Evolutionary conservation across 2,329 filamentous ascomycete species (phyloP).

Genomic region (Setomelanomma holmii): DNA sequence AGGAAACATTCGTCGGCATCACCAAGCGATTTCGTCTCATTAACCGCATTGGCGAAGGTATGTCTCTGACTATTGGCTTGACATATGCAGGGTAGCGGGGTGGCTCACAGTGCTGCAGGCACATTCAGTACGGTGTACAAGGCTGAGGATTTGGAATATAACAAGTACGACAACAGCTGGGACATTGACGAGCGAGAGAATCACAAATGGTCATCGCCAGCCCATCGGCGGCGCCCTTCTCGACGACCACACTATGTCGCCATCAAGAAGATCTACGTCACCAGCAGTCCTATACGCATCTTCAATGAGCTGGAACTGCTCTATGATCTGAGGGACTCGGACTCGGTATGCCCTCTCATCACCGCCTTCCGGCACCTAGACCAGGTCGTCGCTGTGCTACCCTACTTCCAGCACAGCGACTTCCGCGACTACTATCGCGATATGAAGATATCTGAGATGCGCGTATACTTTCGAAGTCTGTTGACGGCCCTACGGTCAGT

Average conservation of each 20-base stretch:
- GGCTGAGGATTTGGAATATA: conserved; percentile 88
- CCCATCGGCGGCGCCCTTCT: conserved; percentile 60
- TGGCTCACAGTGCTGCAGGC: conserved; percentile 61
- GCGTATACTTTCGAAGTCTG: conserved; percentile 86
- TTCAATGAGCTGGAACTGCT: conserved; percentile 95
- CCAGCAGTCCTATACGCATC: conserved; percentile 90
- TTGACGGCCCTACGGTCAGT: conserved; percentile 86
- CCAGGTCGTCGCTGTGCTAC: conserved; percentile 92
- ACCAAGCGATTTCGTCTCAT: conserved; percentile 85
- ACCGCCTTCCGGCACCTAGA: conserved; percentile 95
- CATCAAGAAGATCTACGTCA: conserved; percentile 99
- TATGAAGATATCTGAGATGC: conserved; percentile 85
- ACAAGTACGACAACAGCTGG: conserved; percentile 85
- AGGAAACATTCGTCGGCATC: conserved; percentile 83
- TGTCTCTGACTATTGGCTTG: conserved; percentile 29
- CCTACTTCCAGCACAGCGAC: conserved; percentile 94
- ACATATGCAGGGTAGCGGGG: conserved; percentile 31
- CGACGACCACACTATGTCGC: conserved; percentile 79
- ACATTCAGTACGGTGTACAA: conserved; percentile 99
- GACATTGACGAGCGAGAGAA: conserved; percentile 72
- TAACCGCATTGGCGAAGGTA: conserved; percentile 96
- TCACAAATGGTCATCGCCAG: conserved; percentile 73
- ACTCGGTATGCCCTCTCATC: conserved; percentile 91
- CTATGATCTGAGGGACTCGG: conserved; percentile 81
- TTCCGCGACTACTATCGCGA: conserved; percentile 94